Conservation (phyloP, 495 filamentous ascomycete species). For the Aspergillus campestris region DNA sequence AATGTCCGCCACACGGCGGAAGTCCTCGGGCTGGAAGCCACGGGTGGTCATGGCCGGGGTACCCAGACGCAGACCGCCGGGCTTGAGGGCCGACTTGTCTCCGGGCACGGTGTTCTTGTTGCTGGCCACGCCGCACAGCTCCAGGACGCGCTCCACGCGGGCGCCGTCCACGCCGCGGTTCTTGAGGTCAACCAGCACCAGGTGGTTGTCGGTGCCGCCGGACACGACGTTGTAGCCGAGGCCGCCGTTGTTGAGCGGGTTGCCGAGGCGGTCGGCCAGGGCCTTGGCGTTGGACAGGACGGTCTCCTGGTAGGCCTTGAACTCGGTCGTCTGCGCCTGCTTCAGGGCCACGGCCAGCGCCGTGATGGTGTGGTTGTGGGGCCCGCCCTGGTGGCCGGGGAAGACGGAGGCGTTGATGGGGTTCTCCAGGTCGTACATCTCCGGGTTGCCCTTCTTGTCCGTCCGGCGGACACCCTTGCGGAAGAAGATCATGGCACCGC, state of each 20-base stretch:
- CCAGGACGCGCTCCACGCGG: constrained; percentile 87
- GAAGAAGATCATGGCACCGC: constrained; percentile 98
- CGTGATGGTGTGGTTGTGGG: constrained; percentile 98
- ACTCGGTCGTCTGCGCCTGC: constrained; percentile 84
- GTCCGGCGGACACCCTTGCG: constrained; percentile 80
- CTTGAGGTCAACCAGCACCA: constrained; percentile 92
- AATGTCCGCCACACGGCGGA: constrained; percentile 81
- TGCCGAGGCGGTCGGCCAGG: constrained; percentile 65
- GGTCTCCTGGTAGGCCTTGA: constrained; percentile 78
- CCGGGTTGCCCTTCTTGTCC: constrained; percentile 78
- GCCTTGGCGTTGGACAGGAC: constrained; percentile 84
- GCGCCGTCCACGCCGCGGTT: constrained; percentile 83
- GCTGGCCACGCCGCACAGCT: constrained; percentile 87
- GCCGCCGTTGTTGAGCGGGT: constrained; percentile 61
- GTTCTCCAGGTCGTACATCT: constrained; percentile 83
- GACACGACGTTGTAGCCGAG: constrained; percentile 87
- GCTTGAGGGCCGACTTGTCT: constrained; percentile 85
- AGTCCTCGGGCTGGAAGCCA: constrained; percentile 81
- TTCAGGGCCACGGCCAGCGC: constrained; percentile 88
- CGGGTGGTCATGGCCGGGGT: constrained; percentile 97
- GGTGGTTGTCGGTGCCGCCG: constrained; percentile 94
- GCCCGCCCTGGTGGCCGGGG: constrained; percentile 97
- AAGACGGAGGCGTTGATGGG: constrained; percentile 97
- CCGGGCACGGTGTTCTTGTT: constrained; percentile 99
- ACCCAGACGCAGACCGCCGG: constrained; percentile 84